Percentiles rank a stretch among this genome's conserved stretches.
Conservation (phyloP, 2,329 filamentous ascomycete species). For the Pseudogymnoascus verrucosus region DNA sequence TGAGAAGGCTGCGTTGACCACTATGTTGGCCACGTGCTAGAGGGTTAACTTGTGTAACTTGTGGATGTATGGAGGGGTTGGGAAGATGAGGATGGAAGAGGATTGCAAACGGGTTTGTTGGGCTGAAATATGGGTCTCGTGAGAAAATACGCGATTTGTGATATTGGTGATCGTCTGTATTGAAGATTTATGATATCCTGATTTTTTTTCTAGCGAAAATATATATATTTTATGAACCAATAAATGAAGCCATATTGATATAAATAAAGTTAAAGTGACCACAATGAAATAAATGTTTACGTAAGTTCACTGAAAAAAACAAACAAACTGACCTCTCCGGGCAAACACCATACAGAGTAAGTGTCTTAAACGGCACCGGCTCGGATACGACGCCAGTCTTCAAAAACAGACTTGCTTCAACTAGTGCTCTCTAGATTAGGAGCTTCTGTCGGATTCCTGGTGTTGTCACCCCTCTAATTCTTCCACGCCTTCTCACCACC, state of each 20-base stretch:
- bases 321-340: no score
- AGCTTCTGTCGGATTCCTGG: background rate
- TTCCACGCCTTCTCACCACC: background rate
- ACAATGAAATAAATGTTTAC: no score
- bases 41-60: background rate
- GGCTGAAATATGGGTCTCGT: background rate
- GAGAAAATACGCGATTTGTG: background rate
- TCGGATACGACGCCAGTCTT: background rate
- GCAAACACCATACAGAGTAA: background rate
- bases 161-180: background rate
- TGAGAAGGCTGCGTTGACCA: conserved; percentile 61
- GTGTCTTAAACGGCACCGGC: background rate
- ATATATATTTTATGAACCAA: background rate
- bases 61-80: background rate
- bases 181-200: conserved; percentile 5
- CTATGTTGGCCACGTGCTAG: conserved; percentile 59
- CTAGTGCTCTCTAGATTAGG: background rate
- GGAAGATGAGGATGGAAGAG: background rate
- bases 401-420: background rate
- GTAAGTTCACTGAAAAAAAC: background rate
- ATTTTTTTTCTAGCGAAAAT: background rate
- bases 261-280: background rate
- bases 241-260: background rate
- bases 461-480: background rate
- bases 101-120: background rate